phyloP scores from a whole-genome alignment of 768 basidiomycete species.

The Mycena epipterygia region DNA sequence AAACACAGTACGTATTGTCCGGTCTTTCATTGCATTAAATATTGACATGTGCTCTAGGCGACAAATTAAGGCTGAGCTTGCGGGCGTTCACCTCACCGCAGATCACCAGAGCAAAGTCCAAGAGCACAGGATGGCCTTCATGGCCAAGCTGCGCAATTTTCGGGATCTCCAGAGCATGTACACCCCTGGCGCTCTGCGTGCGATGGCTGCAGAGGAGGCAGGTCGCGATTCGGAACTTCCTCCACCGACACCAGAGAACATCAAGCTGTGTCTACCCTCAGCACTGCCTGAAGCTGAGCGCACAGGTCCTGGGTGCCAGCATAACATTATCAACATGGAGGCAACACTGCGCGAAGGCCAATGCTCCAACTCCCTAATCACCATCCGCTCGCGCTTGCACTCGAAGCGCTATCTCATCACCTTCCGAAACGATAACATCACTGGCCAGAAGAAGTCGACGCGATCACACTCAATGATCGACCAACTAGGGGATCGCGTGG shows the following conservation, averaged over 20 bases:
- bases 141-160: too few species aligned
- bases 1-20: conserved; percentile 6
- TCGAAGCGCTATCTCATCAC: conserved; percentile 13
- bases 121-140: conserved; percentile 18
- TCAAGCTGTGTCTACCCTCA: conserved; percentile 4
- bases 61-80: background rate
- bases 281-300: background rate
- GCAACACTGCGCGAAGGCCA: conserved; percentile 5
- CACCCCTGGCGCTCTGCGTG: conserved; percentile 7
- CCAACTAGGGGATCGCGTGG: background rate
- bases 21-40: background rate
- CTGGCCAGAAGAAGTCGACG: background rate
- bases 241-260: background rate
- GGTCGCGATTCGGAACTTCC: background rate
- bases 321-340: too few species aligned
- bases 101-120: conserved; percentile 7
- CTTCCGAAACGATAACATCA: conserved; percentile 10
- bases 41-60: background rate
- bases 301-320: background rate
- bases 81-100: background rate
- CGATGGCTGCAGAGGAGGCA: conserved; percentile 7
- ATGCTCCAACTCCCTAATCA: background rate
- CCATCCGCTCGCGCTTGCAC: background rate
- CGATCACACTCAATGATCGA: background rate
- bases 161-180: background rate